These are phyloP conservation scores for Lunasporangiospora selenospora DNA, from an alignment of 192 early-diverging fungal genomes.

Conservation along the genomic window DNA sequence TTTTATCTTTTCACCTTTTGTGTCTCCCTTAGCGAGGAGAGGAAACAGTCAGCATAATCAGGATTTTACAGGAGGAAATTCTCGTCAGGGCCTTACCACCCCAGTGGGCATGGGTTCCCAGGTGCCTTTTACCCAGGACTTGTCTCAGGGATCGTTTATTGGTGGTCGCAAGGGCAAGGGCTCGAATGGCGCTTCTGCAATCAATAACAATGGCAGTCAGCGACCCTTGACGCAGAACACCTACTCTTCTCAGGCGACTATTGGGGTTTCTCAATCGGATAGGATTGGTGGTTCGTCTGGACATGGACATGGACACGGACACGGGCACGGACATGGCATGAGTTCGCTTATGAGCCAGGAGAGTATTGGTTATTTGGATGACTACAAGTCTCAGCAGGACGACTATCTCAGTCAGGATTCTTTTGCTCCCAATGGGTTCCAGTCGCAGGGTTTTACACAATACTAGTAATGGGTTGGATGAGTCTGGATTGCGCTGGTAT, in stretches of 20 bases:
- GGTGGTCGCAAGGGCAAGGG: constrained; percentile 56
- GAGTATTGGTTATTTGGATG: constrained; percentile 56
- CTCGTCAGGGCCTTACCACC: constrained; percentile 56
- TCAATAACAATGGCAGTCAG: constrained; percentile 31
- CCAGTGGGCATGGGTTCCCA: constrained; percentile 61
- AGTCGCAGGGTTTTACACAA: constrained; percentile 62
- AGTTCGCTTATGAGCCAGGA: constrained; percentile 60
- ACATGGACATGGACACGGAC: constrained; percentile 15
- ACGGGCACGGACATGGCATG: constrained; percentile 34
- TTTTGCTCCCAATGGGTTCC: constrained; percentile 56
- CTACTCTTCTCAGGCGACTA: constrained; percentile 64
- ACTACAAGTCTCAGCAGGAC: constrained; percentile 66
- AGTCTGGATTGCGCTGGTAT: too few relatives aligned
- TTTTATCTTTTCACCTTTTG: constrained; percentile 11
- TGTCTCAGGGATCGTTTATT: constrained; percentile 59
- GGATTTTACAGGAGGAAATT: constrained; percentile 54
- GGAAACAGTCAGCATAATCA: constrained; percentile 52
- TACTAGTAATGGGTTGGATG: too few relatives aligned
- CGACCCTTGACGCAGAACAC: constrained; percentile 56
- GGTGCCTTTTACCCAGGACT: constrained; percentile 66
- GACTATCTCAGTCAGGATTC: constrained; percentile 65
- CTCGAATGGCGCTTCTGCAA: constrained; percentile 5
- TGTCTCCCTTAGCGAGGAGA: constrained; percentile 47
- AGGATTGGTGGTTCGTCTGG: constrained; percentile 55
- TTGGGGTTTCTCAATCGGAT: constrained; percentile 64